Evolutionary conservation across 2,329 filamentous ascomycete genomes (phyloP), one percentile per base, ranked within the genome.

Genomic region (Ophiostoma quercus): DNA sequence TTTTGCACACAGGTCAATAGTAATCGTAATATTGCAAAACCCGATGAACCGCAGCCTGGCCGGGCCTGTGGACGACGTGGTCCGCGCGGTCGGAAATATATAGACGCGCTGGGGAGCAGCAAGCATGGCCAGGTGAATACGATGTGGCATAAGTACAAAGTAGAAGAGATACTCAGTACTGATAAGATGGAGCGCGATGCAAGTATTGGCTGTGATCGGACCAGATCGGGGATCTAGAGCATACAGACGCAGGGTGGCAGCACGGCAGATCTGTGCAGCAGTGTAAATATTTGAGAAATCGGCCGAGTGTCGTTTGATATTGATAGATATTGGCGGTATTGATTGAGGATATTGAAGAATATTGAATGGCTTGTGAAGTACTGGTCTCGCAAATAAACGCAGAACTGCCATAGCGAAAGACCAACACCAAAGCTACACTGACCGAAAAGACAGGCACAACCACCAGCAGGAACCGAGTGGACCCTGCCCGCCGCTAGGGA

Each of bases 401-500:
- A 34, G 5, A 34, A 54, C 47, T 6, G 47, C 19, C 6, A 29
- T 2, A 29, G 25, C 25, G 25, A 29, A 29, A 29, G 25, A 29
- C 25, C 25, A 29, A 29, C 25, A 29, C 25, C 25, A 29, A 22
- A n/a, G 16, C 19, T 22, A n/a, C 19, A 22, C n/a, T 34, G 34
- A 34, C 47, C 25, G 51, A 14, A 29, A 60, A 60, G 39, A 2
- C 57, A 63, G 14, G 57, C 57, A 63, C 57, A 29, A 12, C 9
- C 51, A 57, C n/a, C 9, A 60, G 43, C 34, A 65, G 34, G 32
- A n/a, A 25, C 34, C 16, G 34, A 65, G 62, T 65, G 62, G 62
- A 2, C n/a, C 32, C 51, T 57, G 68, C 62, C 69, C 69, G 70
- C 71, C 72, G 67, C 72, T 73, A 73, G 69, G 70, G 70, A 73